Evolutionary conservation across 257 asterid genomes (phyloP).

Genomic region (Paraleonurus japonicus): DNA sequence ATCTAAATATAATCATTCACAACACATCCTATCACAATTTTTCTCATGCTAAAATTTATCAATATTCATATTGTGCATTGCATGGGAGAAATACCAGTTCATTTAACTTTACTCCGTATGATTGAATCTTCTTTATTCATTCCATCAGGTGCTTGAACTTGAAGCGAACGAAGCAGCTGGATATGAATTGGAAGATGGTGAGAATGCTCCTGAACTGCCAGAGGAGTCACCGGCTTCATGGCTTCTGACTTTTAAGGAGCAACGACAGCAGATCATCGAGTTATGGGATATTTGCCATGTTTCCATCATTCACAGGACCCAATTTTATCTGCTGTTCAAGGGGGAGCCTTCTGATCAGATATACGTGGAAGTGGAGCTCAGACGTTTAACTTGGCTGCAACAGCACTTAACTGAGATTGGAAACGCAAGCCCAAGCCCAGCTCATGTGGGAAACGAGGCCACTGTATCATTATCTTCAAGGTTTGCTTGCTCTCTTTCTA

Average conservation of each 20-base stretch:
- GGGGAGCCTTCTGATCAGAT: conserved; percentile 91
- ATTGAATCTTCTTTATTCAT: not conserved
- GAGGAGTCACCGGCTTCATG: conserved; percentile 83
- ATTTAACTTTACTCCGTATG: not conserved
- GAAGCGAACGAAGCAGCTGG: conserved; percentile 97
- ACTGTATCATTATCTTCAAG: conserved; percentile 76
- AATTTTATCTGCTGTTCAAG: conserved; percentile 79
- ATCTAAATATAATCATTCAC: no score
- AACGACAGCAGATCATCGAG: conserved; percentile 82
- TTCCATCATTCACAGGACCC: conserved; percentile 87
- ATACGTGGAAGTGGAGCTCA: conserved; percentile 87
- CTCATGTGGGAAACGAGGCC: conserved; percentile 66
- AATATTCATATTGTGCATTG: no score
- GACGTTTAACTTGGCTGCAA: conserved; percentile 90
- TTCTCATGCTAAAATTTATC: no score
- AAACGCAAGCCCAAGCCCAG: conserved; percentile 85
- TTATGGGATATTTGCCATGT: conserved; percentile 88
- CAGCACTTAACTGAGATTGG: conserved; percentile 77
- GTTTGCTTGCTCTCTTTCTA: conserved; percentile 34
- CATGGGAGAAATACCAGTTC: no score
- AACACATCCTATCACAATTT: no score
- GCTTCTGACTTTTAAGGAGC: conserved; percentile 66
- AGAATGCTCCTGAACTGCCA: conserved; percentile 43
- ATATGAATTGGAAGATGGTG: conserved; percentile 62
- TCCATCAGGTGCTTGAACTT: conserved; percentile 77